Conservation (phyloP, 2,329 filamentous ascomycete genomes). For the Rhynchosporium graminicola region DNA sequence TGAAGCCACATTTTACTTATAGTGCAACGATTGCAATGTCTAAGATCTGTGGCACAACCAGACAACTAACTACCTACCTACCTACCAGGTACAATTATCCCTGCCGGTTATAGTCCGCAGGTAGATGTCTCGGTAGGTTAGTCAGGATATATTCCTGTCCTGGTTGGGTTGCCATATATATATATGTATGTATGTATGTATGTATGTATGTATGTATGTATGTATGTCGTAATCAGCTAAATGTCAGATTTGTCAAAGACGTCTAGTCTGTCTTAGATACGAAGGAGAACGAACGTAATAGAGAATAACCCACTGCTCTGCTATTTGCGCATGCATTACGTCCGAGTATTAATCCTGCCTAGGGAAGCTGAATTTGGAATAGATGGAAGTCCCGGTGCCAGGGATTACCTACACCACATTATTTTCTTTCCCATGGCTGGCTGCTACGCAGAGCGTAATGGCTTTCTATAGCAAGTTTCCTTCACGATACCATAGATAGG, state of each 20-base stretch:
- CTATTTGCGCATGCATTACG: neutral
- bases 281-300: too few species aligned
- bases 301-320: too few species aligned
- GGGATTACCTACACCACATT: too few species aligned
- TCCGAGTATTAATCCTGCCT: neutral
- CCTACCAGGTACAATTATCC: too few species aligned
- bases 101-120: neutral
- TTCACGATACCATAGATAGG: neutral
- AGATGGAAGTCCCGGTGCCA: too few species aligned
- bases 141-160: too few species aligned
- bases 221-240: neutral
- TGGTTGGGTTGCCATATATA: too few species aligned
- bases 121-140: neutral
- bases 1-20: neutral
- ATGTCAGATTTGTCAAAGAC: neutral
- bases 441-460: neutral
- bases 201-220: neutral
- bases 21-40: neutral
- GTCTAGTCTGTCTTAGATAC: too few species aligned
- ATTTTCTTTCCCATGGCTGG: too few species aligned
- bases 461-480: neutral
- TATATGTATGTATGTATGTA: too few species aligned
- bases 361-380: neutral
- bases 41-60: conserved; percentile 7
- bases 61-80: too few species aligned